These are phyloP conservation scores for Geotrichum cucujoidarum DNA, from an alignment of 1,139 yeast species.

Conservation along the genomic window DNA sequence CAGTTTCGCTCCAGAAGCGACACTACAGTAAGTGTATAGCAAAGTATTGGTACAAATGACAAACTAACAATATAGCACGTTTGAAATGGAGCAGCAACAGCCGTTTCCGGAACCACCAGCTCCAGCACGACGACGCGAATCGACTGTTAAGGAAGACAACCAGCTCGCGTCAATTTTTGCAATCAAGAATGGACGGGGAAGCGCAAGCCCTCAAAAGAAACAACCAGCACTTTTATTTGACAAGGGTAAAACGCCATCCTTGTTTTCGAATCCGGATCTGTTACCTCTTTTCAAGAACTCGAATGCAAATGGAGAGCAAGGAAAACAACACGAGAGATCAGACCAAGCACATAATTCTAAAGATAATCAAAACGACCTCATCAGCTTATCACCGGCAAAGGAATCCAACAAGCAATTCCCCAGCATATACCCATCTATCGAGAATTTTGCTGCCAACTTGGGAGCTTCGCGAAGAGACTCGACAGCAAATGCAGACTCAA, in stretches of 20 bases:
- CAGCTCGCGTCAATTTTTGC: constrained; percentile 17
- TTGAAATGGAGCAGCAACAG: constrained; percentile 16
- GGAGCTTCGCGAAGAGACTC: constrained; percentile 9
- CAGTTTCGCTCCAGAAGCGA: constrained; percentile 49
- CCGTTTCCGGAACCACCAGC: constrained; percentile 17
- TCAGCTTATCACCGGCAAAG: constrained; percentile 1
- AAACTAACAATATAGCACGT: constrained; percentile 13
- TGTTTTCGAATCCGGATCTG: constrained; percentile 2
- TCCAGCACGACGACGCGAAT: constrained; percentile 14
- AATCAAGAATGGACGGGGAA: not conserved
- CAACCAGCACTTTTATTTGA: not conserved
- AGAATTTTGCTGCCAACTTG: constrained; percentile 12
- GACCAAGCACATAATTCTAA: not conserved
- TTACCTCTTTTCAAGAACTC: constrained; percentile 1
- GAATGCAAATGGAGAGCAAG: no score
- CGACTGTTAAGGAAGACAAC: constrained; percentile 1
- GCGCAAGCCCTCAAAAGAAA: constrained; percentile 9
- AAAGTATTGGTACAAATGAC: not conserved
- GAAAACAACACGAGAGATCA: constrained; percentile 20
- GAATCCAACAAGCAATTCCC: not conserved
- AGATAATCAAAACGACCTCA: constrained; percentile 6
- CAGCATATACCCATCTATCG: constrained; percentile 11
- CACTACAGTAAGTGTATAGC: constrained; percentile 35
- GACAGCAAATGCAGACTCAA: constrained; percentile 1
- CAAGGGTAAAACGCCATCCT: constrained; percentile 6